Percentiles rank a stretch among this genome's conserved stretches.
These are phyloP conservation scores for Claviceps sp. DNA, from an alignment of 2,329 filamentous ascomycete species.

Conservation along the genomic window DNA sequence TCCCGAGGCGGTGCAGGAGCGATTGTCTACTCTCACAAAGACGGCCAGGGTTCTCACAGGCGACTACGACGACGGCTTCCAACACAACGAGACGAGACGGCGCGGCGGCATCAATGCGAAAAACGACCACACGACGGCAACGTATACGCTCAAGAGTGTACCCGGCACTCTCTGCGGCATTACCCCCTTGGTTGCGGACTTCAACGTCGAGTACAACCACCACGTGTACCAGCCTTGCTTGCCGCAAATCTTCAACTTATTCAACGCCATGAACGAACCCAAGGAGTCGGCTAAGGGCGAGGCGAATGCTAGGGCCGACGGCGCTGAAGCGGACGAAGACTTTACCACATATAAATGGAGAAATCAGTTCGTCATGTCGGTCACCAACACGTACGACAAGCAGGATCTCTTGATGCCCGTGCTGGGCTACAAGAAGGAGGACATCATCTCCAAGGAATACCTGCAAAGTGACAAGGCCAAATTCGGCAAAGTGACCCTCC, in stretches of 20 bases:
- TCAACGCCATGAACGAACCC: conserved; percentile 14
- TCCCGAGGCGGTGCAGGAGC: conserved; percentile 17
- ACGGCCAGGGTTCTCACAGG: conserved; percentile 21
- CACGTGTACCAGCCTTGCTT: conserved; percentile 33
- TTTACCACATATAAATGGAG: conserved; percentile 18
- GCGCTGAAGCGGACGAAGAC: not conserved
- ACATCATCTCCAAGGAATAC: conserved; percentile 17
- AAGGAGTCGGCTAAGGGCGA: conserved; percentile 1
- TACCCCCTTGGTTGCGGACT: conserved; percentile 26
- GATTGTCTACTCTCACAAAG: conserved; percentile 16
- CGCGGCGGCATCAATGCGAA: conserved; percentile 26
- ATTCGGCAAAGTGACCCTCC: conserved; percentile 15
- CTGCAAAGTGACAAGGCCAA: conserved; percentile 16
- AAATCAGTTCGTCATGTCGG: conserved; percentile 20
- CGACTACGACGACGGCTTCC: conserved; percentile 20
- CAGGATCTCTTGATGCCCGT: conserved; percentile 17
- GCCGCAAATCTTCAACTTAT: conserved; percentile 21
- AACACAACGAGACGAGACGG: conserved; percentile 13
- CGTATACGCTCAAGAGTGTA: conserved; percentile 31
- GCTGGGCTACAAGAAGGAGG: conserved; percentile 17
- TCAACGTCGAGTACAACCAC: conserved; percentile 27
- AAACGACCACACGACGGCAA: conserved; percentile 26
- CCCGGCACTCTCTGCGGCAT: conserved; percentile 28
- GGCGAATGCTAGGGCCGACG: not conserved
- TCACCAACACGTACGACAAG: conserved; percentile 21